Base-by-base conservation (phyloP, 768 basidiomycete genomes). In the Dioszegia aurantiaca region DNA sequence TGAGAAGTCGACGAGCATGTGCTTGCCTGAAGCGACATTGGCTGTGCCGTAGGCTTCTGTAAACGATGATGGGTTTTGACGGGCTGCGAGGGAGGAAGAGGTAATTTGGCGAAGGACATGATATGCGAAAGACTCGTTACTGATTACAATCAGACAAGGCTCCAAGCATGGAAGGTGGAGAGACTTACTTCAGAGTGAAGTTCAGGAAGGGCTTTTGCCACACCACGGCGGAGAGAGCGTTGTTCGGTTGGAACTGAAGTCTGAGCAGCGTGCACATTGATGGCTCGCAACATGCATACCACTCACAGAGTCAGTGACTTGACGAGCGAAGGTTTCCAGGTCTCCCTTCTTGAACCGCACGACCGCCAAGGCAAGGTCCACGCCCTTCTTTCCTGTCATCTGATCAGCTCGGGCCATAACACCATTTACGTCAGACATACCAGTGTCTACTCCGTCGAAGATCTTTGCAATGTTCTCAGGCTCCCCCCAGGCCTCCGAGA, bases 281-380 rank as follows among this genome's bases (percentile, higher is more conserved):
- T 26, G 14, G 16, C n/a, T n/a, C 33, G 21, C 10, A 54, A 30
- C 6, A 37, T 3, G 6, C 33, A 30, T 11, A 16, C 27, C 23
- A 80, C 84, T 68, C 62, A 91, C 92, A 70, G 85, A 81, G 36
- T 80, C 82, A n/a, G 86, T 80, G 36, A 97, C 86, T 72, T 84
- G 83, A 49, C 82, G 79, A 0, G 87, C 90, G 17, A 87, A 80
- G 30, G 87, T 86, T 41, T 91, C 87, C 19, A 62, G 61, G 28
- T 70, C 91, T 19, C 85, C 90, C 8, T 86, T 85, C 24, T 89
- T 82, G 79, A 93, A 97, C 61, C 93, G 83, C n/a, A 92, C 89
- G 47, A 97, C 77, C 0, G 94, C 91, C 19, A 97, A 83, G 0
- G 88, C 87, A 66, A 95, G 91, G 78, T 98, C 94, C 42, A 83